Evolutionary conservation across 768 basidiomycete genomes (phyloP), one percentile per base, ranked within the genome.

Genomic region (Hygrocybe coccinea): DNA sequence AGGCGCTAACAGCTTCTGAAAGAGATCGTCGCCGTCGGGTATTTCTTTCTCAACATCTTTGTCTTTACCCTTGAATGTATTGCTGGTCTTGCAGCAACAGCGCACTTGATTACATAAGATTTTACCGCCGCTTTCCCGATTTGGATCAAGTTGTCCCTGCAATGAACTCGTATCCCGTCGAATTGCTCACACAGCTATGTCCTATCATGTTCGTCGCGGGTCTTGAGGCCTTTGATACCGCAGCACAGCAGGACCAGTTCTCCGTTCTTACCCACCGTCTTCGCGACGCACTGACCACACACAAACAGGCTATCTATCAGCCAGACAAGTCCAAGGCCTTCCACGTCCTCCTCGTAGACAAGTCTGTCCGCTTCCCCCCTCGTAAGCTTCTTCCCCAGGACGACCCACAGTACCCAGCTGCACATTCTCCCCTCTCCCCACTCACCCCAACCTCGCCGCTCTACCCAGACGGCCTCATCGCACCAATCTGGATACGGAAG

Each of bases 401-500:
- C 24, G 82, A 86, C 60, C 76, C 82, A 2, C 71, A 79, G 44
- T 81, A 80, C 59, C 64, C 79, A 0, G 67, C 78, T 6, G 74
- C 84, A 1, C 94, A 92, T 70, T 98, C 95, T 0, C 94, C 94
- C 0, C 77, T 98, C n/a, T 97, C 94, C 0, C 97, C 97, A 0
- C 73, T 97, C 38, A 90, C 90, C 0, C 86, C 87, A 0, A 79
- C 87, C 1, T 97, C 94, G 0, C 95, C 97, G 0, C 75, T 97
- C 8, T 82, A 92, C 69, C 97, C 97, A 0, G 97, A 99, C 66
- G 97, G 97, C 0, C 73, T 99, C 52, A 92, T 99, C 52, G 93
- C 97, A 2, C 97, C 97, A 1, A 92, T 98, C 67, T 99, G 97
- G 97, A 85, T 98, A 34, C 81, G 94, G 43, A 99, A 98, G 70